Evolutionary conservation across 768 basidiomycete species (phyloP), one percentile per base, ranked within the genome.

Genomic region (Trametes coccinea): DNA sequence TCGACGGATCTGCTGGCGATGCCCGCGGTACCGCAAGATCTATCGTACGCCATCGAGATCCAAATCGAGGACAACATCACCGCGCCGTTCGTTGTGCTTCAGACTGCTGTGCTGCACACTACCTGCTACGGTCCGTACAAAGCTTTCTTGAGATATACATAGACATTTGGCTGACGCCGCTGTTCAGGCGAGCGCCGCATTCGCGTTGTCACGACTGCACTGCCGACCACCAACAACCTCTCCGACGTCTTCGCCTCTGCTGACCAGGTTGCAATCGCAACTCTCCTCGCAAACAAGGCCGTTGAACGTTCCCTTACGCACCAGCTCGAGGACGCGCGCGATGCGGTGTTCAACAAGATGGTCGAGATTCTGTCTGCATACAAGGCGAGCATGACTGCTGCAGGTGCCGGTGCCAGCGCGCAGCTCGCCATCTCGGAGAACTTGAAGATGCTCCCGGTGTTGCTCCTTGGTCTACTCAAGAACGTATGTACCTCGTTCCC

Each of bases 1-100:
- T 97, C 95, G 27, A 98, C 96, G 22, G 96, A 98, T 75, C 84
- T 98, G 4, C 83, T 98, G 39, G 93, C 96, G 3, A 91, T 98
- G 83, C 95, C 96, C 2, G 89, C 94, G 7, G 95, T 98, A n/a
- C 94, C 96, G 14, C 87, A 91, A 69, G 95, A 98, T 69, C 92
- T 97, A 73, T 94, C 92, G 16, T 98, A 98, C 73, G 89, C 90
- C 10, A 95, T 98, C 69, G 96, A 98, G 73, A 80, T 98, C 10
- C 90, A 95, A 72, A 92, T 98, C 64, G 96, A 98, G 73, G 96
- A 98, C 73, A 90, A 90, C 39, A 83, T 98, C 66, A 93, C 89
- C 0, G 80, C 89, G 30, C 91, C 95, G 0, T 93, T 93, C 70
- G 93, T 97, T 46, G 95, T 97, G 39, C 79, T 98, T 75, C 96